Evolutionary conservation across 2,329 filamentous ascomycete species (phyloP), one percentile per base, ranked within the genome.

Genomic region (Mollisia scopiformis): DNA sequence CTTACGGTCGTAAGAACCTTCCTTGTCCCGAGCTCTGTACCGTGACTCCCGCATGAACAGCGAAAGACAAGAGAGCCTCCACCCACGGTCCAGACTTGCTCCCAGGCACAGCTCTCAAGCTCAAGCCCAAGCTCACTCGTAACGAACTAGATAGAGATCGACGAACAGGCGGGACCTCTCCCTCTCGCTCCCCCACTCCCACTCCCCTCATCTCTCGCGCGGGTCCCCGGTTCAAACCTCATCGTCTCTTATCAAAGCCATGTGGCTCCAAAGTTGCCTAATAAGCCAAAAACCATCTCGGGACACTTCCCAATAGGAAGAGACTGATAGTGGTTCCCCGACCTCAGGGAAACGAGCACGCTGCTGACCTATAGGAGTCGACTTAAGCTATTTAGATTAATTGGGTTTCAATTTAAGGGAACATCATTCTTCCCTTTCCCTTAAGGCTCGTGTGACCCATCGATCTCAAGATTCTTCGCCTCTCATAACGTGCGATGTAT

Each of bases 221-320:
- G 31, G 31, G n/a, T n/a, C n/a, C 37, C 37, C 37, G 8, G 19
- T 41, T n/a, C 37, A 41, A 41, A 41, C 37, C 37, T 2, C 37
- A 41, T n/a, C n/a, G 16, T 13, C 37, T 13, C 19, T 28, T 28
- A 47, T 47, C 43, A 47, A 47, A 47, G 28, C 43, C 43, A 47
- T 47, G 43, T 47, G 23, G n/a, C 23, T 28, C 21, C 3, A 47
- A 25, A 47, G 43, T n/a, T 47, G 43, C 23, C 43, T 47, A 47
- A 28, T 47, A 25, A 3, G 8, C 28, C 21, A 27, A n/a, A 6
- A 14, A 13, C 23, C 10, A 47, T 47, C 23, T 27, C 43, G 43
- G 43, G 43, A 47, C 43, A 27, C 43, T 21, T 47, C 28, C 43
- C 43, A 47, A 47, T 47, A 47, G 43, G 43, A 47, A 47, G 23